phyloP scores from a whole-genome alignment of 257 asterid genomes.

The Plantago elongata region DNA sequence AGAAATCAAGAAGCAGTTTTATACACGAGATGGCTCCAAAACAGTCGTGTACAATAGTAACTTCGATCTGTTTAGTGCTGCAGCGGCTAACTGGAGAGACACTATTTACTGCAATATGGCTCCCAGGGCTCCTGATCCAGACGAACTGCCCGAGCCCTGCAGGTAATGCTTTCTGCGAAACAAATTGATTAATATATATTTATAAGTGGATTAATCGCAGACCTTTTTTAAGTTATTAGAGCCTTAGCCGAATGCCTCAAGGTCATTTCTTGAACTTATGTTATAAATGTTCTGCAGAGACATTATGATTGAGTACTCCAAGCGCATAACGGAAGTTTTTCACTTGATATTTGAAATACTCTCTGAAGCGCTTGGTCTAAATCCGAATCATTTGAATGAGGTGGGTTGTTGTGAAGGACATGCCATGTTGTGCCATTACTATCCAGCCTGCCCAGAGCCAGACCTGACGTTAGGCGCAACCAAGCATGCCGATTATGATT shows the following conservation, averaged over 20 bases:
- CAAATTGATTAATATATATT: neutral
- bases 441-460: conserved; percentile 29
- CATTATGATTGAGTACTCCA: conserved; percentile 20
- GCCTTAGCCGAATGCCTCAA: too few relatives aligned
- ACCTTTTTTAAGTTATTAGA: neutral
- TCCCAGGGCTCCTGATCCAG: conserved; percentile 24
- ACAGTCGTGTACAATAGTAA: conserved; percentile 6
- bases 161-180: conserved; percentile 8
- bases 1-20: conserved; percentile 2
- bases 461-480: conserved; percentile 21
- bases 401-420: conserved; percentile 17
- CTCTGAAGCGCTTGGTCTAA: conserved; percentile 17
- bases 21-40: conserved; percentile 8
- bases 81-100: conserved; percentile 35
- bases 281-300: conserved; percentile 17
- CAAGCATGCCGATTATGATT: conserved; percentile 19
- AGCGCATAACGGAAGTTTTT: conserved; percentile 14
- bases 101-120: conserved; percentile 26
- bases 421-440: conserved; percentile 15
- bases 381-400: conserved; percentile 6
- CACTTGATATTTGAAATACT: conserved; percentile 14
- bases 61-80: conserved; percentile 8
- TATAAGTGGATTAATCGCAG: neutral
- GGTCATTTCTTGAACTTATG: too few relatives aligned
- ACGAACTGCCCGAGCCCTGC: conserved; percentile 29